Conservation (phyloP, 2,329 filamentous ascomycete species). For the Nothophoma quercina region DNA sequence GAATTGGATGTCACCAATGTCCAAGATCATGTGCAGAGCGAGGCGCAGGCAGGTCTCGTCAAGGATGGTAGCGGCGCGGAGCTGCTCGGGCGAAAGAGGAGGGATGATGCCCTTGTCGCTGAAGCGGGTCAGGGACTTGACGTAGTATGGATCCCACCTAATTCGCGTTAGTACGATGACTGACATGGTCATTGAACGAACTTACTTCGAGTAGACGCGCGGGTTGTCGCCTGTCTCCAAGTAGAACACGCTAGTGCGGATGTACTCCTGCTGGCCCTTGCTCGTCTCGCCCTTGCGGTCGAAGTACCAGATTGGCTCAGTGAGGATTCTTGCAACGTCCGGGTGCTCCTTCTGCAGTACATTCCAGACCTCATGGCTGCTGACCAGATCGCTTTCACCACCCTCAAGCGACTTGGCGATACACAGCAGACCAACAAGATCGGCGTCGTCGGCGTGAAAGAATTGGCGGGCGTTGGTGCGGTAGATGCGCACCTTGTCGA, state of each 20-base stretch:
- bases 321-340: slow-evolving; percentile 77
- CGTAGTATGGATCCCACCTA: slow-evolving; percentile 86
- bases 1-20: slow-evolving; percentile 90
- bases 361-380: slow-evolving; percentile 83
- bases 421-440: slow-evolving; percentile 85
- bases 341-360: slow-evolving; percentile 75
- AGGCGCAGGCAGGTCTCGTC: slow-evolving; percentile 78
- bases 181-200: slow-evolving; percentile 5
- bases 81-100: slow-evolving; percentile 72
- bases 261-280: slow-evolving; percentile 76
- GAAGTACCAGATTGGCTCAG: slow-evolving; percentile 87
- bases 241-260: slow-evolving; percentile 76
- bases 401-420: slow-evolving; percentile 79
- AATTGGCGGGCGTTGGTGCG: slow-evolving; percentile 85
- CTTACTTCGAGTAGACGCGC: slow-evolving; percentile 76
- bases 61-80: slow-evolving; percentile 71
- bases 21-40: slow-evolving; percentile 83
- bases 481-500: slow-evolving; percentile 89
- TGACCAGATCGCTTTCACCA: slow-evolving; percentile 83
- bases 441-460: slow-evolving; percentile 84
- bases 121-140: slow-evolving; percentile 77
- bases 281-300: slow-evolving; percentile 87
- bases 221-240: slow-evolving; percentile 72
- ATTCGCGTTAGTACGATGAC: slow-evolving; percentile 16
- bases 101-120: slow-evolving; percentile 77